phyloP scores from a whole-genome alignment of 768 basidiomycete genomes.

The Mrakia hoshinonis region DNA sequence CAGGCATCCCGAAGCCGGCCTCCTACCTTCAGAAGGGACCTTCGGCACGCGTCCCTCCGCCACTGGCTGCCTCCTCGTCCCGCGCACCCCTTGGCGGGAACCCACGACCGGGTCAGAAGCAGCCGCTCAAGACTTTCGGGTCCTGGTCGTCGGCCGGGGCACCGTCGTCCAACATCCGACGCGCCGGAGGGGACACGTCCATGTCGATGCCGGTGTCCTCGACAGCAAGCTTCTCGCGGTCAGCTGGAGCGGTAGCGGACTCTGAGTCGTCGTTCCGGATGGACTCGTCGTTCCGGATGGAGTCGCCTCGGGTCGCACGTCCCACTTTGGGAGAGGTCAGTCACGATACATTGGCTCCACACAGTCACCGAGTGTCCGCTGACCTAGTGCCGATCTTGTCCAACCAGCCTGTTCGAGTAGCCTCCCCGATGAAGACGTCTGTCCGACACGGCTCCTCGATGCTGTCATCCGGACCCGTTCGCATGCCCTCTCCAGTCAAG shows the following conservation, averaged over 20 bases:
- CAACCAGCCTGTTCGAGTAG: background rate
- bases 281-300: slow-evolving; percentile 13
- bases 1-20: background rate
- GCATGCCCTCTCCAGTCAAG: background rate
- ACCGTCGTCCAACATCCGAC: background rate
- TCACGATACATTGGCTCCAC: background rate
- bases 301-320: slow-evolving; percentile 1
- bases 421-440: background rate
- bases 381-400: background rate
- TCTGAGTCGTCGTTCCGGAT: slow-evolving; percentile 10
- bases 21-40: background rate
- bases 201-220: background rate
- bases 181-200: background rate
- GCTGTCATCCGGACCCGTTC: background rate
- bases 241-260: background rate
- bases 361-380: background rate
- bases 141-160: background rate
- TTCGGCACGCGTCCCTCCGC: background rate
- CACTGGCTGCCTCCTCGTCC: background rate
- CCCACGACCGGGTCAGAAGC: background rate
- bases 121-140: background rate
- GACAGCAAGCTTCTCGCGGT: background rate
- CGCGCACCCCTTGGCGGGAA: background rate
- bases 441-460: background rate
- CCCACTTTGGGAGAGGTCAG: slow-evolving; percentile 6